Percentiles rank a stretch among this genome's conserved stretches.
phyloP scores from a whole-genome alignment of 2,329 filamentous ascomycete species.

The Colletotrichum costaricense region DNA sequence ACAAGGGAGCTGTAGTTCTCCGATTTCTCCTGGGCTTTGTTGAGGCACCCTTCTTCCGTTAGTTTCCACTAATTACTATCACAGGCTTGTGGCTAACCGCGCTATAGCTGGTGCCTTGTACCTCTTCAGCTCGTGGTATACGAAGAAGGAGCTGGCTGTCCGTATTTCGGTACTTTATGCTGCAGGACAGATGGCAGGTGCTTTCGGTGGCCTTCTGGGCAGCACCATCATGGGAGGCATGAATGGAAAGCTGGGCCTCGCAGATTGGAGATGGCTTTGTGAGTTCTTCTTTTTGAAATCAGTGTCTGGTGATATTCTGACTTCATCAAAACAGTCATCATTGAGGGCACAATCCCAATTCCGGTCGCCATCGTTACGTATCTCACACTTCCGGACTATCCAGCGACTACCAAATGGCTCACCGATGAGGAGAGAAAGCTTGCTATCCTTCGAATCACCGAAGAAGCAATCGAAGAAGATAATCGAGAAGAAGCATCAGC shows the following conservation, averaged over 20 bases:
- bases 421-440: background rate
- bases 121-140: background rate
- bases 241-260: conserved; percentile 40
- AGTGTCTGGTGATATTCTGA: background rate
- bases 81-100: background rate
- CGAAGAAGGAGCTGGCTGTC: background rate
- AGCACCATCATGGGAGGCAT: conserved; percentile 41
- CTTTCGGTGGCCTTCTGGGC: conserved; percentile 43
- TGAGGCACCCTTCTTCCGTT: background rate
- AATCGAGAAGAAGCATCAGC: background rate
- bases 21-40: background rate
- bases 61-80: background rate
- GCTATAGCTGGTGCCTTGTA: background rate
- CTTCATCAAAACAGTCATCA: background rate
- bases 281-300: background rate
- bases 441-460: background rate
- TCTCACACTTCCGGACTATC: background rate
- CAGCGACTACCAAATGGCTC: background rate
- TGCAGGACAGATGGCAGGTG: conserved; percentile 38
- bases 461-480: background rate
- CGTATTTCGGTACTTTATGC: conserved; percentile 50
- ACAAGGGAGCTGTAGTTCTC: background rate
- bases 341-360: background rate
- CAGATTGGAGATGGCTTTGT: conserved; percentile 83
- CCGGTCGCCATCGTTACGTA: background rate